Percentiles rank a stretch among this genome's conserved stretches.
phyloP scores from a whole-genome alignment of 2,329 filamentous ascomycete species.

The Monascus ruber region DNA sequence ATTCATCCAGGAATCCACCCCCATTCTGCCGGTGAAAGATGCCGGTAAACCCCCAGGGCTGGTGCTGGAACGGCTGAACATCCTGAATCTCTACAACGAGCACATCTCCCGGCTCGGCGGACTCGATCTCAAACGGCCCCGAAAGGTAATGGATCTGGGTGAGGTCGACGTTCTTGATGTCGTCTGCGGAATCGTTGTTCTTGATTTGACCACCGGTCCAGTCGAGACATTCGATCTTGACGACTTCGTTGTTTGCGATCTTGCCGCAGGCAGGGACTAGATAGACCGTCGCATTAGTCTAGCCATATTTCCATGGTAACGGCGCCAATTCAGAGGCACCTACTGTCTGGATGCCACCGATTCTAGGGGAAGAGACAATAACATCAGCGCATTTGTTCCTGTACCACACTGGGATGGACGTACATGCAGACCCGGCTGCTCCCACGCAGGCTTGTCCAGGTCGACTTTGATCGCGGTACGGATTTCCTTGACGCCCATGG shows the following conservation, averaged over 20 bases:
- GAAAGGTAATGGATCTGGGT: conserved; percentile 79
- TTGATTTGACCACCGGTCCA: conserved; percentile 70
- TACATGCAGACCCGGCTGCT: conserved; percentile 62
- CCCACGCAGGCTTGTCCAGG: conserved; percentile 57
- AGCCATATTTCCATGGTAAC: too few species aligned
- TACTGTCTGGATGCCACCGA: conserved; percentile 86
- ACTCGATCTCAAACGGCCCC: conserved; percentile 78
- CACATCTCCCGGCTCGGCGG: conserved; percentile 73
- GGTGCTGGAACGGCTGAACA: conserved; percentile 74
- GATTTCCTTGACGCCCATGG: conserved; percentile 38
- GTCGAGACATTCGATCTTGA: conserved; percentile 88
- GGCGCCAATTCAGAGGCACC: conserved; percentile 7
- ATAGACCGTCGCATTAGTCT: too few species aligned
- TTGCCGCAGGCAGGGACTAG: conserved; percentile 61
- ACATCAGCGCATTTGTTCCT: background rate
- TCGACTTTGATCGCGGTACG: conserved; percentile 64
- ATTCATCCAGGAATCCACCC: conserved; percentile 77
- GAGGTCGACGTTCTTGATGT: conserved; percentile 72
- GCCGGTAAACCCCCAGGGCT: conserved; percentile 84
- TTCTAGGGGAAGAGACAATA: conserved; percentile 47
- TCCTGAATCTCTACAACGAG: conserved; percentile 85
- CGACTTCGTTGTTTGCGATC: conserved; percentile 73
- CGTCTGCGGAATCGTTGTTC: conserved; percentile 84
- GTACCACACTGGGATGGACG: conserved; percentile 18
- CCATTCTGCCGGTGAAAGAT: conserved; percentile 72